phyloP scores from a whole-genome alignment of 2,329 filamentous ascomycete species.

The Fonsecaea erecta region DNA sequence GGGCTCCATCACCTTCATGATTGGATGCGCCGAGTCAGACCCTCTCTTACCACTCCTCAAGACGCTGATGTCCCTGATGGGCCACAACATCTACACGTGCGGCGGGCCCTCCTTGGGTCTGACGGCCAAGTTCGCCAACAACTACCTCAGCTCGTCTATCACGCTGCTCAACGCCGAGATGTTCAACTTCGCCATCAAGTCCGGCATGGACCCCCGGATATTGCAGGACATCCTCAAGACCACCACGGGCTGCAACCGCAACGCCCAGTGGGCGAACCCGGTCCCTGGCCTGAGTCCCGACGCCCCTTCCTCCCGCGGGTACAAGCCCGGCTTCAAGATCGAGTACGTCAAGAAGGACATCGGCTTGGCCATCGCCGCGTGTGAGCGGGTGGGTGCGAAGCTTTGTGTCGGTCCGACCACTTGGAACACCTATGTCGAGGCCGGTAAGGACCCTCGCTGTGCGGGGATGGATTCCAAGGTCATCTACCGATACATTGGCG shows the following conservation, averaged over 20 bases:
- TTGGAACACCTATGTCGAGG: conserved; percentile 56
- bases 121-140: conserved; percentile 64
- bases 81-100: conserved; percentile 56
- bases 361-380: conserved; percentile 58
- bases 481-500: conserved; percentile 56
- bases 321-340: conserved; percentile 61
- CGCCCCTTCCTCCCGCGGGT: conserved; percentile 54
- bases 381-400: conserved; percentile 55
- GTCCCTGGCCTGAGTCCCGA: conserved; percentile 56
- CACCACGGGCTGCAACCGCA: conserved; percentile 57
- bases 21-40: conserved; percentile 54
- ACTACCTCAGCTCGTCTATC: conserved; percentile 63
- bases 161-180: conserved; percentile 62
- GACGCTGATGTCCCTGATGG: conserved; percentile 57
- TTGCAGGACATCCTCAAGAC: conserved; percentile 57
- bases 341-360: conserved; percentile 66
- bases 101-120: conserved; percentile 61
- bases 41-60: conserved; percentile 51
- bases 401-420: conserved; percentile 57
- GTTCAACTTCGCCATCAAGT: conserved; percentile 63
- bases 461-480: conserved; percentile 61
- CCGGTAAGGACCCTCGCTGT: conserved; percentile 56
- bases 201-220: conserved; percentile 59
- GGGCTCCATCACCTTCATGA: conserved; percentile 60
- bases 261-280: conserved; percentile 57